Percentiles rank a stretch among this genome's conserved stretches.
Conservation (phyloP, 768 basidiomycete genomes). For the Paxillus rubicundulus region DNA sequence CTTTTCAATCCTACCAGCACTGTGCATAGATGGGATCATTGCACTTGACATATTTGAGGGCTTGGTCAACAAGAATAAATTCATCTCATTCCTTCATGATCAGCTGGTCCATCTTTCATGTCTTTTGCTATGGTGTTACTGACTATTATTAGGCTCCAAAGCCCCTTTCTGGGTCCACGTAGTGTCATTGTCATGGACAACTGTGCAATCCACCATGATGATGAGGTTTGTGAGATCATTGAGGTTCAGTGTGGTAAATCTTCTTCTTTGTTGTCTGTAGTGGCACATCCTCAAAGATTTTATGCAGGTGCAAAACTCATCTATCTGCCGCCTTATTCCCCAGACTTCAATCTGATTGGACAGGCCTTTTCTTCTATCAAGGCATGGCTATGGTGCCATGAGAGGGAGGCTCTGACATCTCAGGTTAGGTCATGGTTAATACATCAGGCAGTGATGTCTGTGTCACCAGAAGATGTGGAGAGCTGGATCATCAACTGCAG, state of each 20-base stretch:
- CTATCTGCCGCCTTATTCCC: conserved; percentile 35
- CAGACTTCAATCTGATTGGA: conserved; percentile 37
- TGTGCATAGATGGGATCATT: not conserved
- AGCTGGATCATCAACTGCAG: conserved; percentile 26
- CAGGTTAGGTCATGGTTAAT: conserved; percentile 6
- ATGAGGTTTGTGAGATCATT: conserved; percentile 32
- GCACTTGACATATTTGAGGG: not conserved
- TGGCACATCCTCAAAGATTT: not conserved
- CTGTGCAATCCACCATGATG: conserved; percentile 40
- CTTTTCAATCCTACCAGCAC: not conserved
- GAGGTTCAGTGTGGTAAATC: conserved; percentile 17
- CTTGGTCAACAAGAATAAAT: not conserved
- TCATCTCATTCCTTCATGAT: not conserved
- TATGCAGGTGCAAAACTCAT: conserved; percentile 23
- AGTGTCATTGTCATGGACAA: conserved; percentile 41
- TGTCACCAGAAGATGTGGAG: conserved; percentile 16
- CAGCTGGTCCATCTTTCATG: not conserved
- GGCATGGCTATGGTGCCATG: conserved; percentile 27
- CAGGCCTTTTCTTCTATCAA: conserved; percentile 34
- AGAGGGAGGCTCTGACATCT: conserved; percentile 8
- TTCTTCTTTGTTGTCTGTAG: not conserved
- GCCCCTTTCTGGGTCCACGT: conserved; percentile 33
- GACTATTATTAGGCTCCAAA: conserved; percentile 17
- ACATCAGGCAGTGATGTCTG: conserved; percentile 16
- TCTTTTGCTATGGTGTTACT: not conserved